phyloP scores from a whole-genome alignment of 2,329 filamentous ascomycete species.

The Talaromyces sp. region DNA sequence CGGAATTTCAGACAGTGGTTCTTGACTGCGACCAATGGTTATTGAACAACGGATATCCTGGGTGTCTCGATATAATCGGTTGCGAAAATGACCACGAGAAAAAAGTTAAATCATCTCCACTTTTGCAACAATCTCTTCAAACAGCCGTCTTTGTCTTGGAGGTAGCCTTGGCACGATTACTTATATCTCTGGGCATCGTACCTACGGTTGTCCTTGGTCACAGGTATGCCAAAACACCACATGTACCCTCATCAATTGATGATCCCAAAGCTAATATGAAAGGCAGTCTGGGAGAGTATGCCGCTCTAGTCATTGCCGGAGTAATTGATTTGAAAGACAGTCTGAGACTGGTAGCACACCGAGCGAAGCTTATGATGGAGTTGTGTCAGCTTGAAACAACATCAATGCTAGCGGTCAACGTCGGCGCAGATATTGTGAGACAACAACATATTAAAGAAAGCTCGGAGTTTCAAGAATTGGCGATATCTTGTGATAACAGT shows the following conservation, averaged over 20 bases:
- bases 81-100: background rate
- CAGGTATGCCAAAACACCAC: background rate
- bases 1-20: background rate
- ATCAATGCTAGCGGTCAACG: background rate
- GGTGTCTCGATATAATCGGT: background rate
- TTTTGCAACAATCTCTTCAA: background rate
- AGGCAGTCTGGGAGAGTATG: background rate
- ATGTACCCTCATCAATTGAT: background rate
- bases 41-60: background rate
- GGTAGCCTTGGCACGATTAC: background rate
- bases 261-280: background rate
- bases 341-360: background rate
- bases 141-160: background rate
- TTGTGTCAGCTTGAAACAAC: background rate
- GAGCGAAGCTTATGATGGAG: background rate
- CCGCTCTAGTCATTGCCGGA: background rate
- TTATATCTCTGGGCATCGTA: background rate
- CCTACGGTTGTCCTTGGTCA: background rate
- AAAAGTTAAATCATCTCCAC: background rate
- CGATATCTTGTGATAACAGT: slow-evolving; percentile 1
- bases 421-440: background rate
- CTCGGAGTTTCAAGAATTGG: background rate
- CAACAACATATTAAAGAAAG: background rate
- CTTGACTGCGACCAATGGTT: background rate
- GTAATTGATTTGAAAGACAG: background rate